Percentiles rank a stretch among this genome's conserved stretches.
Evolutionary conservation across 108 stramenopile genomes (phyloP).

Genomic region (Skeletonema potamos): DNA sequence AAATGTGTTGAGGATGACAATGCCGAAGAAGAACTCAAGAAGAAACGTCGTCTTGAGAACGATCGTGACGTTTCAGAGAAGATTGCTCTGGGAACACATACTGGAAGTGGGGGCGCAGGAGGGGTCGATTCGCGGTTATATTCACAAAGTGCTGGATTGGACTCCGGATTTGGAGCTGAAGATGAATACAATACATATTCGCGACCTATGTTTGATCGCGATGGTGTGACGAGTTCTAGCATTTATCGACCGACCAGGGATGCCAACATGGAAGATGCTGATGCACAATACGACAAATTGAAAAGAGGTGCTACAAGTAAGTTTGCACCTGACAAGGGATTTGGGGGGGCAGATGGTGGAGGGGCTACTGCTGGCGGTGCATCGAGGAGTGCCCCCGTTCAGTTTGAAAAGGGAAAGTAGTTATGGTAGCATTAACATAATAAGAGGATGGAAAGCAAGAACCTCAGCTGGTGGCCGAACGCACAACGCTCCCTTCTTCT

Average conservation of each 20-base stretch:
- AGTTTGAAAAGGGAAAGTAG: slow-evolving; percentile 79
- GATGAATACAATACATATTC: slow-evolving; percentile 97
- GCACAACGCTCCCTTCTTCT: too few species aligned
- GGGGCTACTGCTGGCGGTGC: slow-evolving; percentile 53
- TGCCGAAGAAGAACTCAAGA: slow-evolving; percentile 55
- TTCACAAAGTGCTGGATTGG: slow-evolving; percentile 94
- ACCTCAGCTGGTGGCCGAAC: too few species aligned
- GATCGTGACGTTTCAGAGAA: slow-evolving; percentile 98
- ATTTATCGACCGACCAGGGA: slow-evolving; percentile 94
- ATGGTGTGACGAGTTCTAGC: slow-evolving; percentile 77
- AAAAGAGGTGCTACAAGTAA: slow-evolving; percentile 77
- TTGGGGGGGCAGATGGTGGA: slow-evolving; percentile 80
- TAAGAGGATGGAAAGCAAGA: too few species aligned
- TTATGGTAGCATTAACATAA: neutral
- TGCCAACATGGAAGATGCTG: slow-evolving; percentile 73
- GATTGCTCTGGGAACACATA: slow-evolving; percentile 96
- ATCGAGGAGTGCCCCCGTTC: slow-evolving; percentile 82
- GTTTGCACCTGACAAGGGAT: slow-evolving; percentile 84
- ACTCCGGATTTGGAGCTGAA: slow-evolving; percentile 96
- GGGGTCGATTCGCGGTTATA: slow-evolving; percentile 95
- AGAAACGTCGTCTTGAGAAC: slow-evolving; percentile 86
- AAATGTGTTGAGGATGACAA: slow-evolving; percentile 42
- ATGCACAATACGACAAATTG: slow-evolving; percentile 78
- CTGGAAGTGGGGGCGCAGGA: slow-evolving; percentile 75
- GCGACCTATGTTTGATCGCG: slow-evolving; percentile 91